Percentiles rank a stretch among this genome's conserved stretches.
phyloP scores from a whole-genome alignment of 768 basidiomycete genomes.

The Lentinula boryana region DNA sequence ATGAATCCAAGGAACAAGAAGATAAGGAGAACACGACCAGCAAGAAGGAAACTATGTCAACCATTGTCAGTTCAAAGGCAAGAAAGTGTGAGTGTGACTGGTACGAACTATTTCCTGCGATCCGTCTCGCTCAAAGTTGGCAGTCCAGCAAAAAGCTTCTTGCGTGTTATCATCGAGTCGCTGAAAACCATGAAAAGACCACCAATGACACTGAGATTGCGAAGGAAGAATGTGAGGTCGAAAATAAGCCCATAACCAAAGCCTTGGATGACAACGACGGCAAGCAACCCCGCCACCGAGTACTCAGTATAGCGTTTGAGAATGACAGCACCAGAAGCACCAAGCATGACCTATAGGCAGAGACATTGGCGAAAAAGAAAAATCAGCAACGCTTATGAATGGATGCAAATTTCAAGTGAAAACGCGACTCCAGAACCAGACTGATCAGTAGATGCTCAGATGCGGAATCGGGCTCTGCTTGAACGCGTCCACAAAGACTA shows the following conservation, averaged over 20 bases:
- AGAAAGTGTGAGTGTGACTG: background rate
- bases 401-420: background rate
- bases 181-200: conserved; percentile 99
- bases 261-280: conserved; percentile 91
- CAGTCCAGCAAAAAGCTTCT: conserved; percentile 85
- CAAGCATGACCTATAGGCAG: conserved; percentile 74
- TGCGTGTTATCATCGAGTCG: conserved; percentile 86
- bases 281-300: conserved; percentile 84
- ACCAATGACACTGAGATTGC: conserved; percentile 96
- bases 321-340: conserved; percentile 81
- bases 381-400: too few relatives aligned
- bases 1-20: conserved; percentile 99
- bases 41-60: conserved; percentile 79
- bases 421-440: background rate
- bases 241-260: conserved; percentile 99
- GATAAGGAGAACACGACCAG: conserved; percentile 94
- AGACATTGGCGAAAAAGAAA: background rate
- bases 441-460: background rate
- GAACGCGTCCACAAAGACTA: background rate
- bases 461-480: background rate
- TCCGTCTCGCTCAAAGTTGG: conserved; percentile 91
- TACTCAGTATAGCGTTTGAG: conserved; percentile 83
- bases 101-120: conserved; percentile 92
- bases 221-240: conserved; percentile 99
- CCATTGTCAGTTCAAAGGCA: conserved; percentile 2